Conservation (phyloP, 768 basidiomycete species). For the Tulasnella sp. region DNA sequence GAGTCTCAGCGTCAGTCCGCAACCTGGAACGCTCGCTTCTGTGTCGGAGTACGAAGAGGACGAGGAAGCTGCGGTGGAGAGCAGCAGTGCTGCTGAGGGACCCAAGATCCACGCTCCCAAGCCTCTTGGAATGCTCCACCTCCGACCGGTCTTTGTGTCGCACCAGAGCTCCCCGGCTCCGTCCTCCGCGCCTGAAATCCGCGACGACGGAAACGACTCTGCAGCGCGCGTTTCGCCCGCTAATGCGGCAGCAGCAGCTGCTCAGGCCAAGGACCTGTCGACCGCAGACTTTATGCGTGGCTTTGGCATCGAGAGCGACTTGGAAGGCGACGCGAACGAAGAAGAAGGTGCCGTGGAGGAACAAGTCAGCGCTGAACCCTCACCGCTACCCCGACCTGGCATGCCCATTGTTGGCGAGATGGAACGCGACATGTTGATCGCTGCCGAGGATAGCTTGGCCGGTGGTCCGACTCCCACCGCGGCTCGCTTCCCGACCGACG, state of each 20-base stretch:
- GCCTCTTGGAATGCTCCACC: constrained; percentile 22
- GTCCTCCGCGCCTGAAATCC: constrained; percentile 1
- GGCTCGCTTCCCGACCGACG: constrained; percentile 12
- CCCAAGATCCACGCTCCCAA: constrained; percentile 26
- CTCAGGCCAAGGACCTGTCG: constrained; percentile 48
- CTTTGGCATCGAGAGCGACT: constrained; percentile 75
- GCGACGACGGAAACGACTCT: background rate
- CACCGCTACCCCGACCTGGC: constrained; percentile 36
- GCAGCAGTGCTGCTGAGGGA: constrained; percentile 19
- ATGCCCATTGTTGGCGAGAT: constrained; percentile 19
- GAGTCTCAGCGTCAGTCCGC: constrained; percentile 23
- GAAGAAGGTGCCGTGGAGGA: constrained; percentile 33
- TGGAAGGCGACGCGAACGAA: constrained; percentile 41
- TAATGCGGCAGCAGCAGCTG: constrained; percentile 46
- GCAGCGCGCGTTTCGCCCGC: constrained; percentile 24
- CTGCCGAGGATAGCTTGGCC: background rate
- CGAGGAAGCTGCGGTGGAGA: constrained; percentile 18
- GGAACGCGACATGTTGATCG: background rate
- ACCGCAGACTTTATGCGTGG: constrained; percentile 72
- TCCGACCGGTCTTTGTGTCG: constrained; percentile 23
- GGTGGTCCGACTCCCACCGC: constrained; percentile 8
- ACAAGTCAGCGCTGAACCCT: constrained; percentile 44
- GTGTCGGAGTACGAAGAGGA: constrained; percentile 28
- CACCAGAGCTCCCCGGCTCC: constrained; percentile 16
- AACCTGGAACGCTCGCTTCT: constrained; percentile 15